Evolutionary conservation across 2,329 filamentous ascomycete genomes (phyloP), one percentile per base, ranked within the genome.

Genomic region (Monilinia polystroma): DNA sequence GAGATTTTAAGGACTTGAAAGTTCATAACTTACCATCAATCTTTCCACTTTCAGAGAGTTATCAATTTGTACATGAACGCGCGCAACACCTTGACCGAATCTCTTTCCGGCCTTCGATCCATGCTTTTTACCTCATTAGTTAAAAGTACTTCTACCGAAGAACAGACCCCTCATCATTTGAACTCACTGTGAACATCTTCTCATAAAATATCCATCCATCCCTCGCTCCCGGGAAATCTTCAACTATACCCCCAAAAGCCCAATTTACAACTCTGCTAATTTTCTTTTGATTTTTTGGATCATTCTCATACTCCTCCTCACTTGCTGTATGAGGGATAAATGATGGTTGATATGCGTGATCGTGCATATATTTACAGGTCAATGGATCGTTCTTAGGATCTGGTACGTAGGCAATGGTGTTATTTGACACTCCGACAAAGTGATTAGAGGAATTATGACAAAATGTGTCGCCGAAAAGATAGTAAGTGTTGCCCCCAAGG

Each of bases 401-500:
- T 7, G 58, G 58, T 38, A 62, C 58, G 23, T 51, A 41, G 51
- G 62, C 62, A 20, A 64, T n/a, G 12, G 62, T 64, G 7, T 64
- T 64, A 7, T 64, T 64, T 12, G 62, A 45, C 4, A 64, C 38
- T 32, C 62, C 62, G 20, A 57, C 43, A 14, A 64, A 64, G 16
- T 64, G 11, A n/a, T 47, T 23, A n/a, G 62, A 54, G 8, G 62
- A 43, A 57, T 29, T 20, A n/a, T 55, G 53, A 3, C 62, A 64
- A 49, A 64, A 64, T 45, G 62, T 64, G 26, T 64, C 62, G 7
- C 62, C 62, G 20, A 64, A 64, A 8, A 64, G 51, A 20, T 64
- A 64, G 38, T 64, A 64, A n/a, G 62, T 64, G 35, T 64, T 57
- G 20, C 41, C 53, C 4, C 51, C 62, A 35, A 64, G 26, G 23